A percentile compares a stretch with the other conserved stretches of the same genome.
Conservation (phyloP, 176 grass and related monocot genomes). For the Oryza brachyantha region DNA sequence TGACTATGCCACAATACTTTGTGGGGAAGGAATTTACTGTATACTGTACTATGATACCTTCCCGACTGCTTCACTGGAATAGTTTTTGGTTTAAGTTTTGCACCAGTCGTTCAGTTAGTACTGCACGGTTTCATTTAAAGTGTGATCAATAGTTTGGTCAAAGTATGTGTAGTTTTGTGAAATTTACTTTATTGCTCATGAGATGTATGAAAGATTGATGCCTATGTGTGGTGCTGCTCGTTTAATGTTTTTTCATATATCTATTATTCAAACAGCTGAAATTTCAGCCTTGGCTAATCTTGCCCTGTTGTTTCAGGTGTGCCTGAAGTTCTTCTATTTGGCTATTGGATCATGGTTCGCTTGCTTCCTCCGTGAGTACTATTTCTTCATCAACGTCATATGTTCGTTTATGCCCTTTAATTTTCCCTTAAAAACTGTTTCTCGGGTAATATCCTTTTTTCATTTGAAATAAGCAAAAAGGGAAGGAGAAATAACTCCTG, state of each 20-base stretch:
- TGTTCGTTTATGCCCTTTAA: neutral
- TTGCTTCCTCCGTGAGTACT: conserved; percentile 39
- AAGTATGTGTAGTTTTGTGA: too few relatives aligned
- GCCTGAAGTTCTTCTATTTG: conserved; percentile 64
- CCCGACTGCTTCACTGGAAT: neutral
- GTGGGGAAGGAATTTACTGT: neutral
- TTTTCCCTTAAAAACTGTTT: neutral
- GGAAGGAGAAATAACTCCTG: neutral
- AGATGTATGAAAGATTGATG: neutral
- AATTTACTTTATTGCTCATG: neutral
- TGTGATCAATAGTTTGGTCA: neutral
- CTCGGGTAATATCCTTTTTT: neutral
- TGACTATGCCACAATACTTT: neutral
- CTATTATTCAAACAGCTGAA: neutral
- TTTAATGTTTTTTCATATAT: neutral
- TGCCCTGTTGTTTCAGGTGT: conserved; percentile 31
- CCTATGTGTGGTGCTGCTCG: neutral
- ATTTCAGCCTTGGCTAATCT: neutral
- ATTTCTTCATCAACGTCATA: neutral
- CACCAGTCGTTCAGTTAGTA: neutral
- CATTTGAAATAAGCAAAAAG: neutral
- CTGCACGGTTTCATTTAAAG: neutral
- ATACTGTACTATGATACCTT: neutral
- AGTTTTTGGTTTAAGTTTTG: neutral
- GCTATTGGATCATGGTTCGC: conserved; percentile 50